Evolutionary conservation across 2,329 filamentous ascomycete genomes (phyloP).

Genomic region (Exophiala xenobiotica): DNA sequence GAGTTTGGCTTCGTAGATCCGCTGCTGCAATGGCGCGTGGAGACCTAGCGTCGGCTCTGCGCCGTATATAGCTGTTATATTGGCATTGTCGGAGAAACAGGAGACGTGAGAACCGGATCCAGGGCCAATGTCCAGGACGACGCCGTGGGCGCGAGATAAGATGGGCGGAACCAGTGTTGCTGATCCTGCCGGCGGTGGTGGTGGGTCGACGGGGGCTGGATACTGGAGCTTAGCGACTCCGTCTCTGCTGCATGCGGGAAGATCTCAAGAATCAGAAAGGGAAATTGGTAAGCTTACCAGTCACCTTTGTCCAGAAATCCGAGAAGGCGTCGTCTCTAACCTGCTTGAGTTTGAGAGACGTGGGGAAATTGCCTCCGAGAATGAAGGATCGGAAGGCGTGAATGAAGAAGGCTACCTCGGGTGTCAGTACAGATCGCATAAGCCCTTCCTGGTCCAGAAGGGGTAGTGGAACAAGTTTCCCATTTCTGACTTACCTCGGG

Average conservation of each 20-base stretch:
- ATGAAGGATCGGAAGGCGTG: too few relatives aligned
- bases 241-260: too few relatives aligned
- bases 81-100: conserved; percentile 42
- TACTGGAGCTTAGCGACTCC: background rate
- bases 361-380: too few relatives aligned
- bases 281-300: too few relatives aligned
- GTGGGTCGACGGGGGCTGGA: conserved; percentile 24
- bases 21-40: conserved; percentile 43
- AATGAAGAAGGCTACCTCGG: too few relatives aligned
- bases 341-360: too few relatives aligned
- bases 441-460: too few relatives aligned
- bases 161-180: conserved; percentile 43
- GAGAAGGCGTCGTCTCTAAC: too few relatives aligned
- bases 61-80: conserved; percentile 52
- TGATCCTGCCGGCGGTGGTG: conserved; percentile 33
- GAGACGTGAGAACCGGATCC: conserved; percentile 53
- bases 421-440: too few relatives aligned
- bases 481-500: conserved; percentile 11
- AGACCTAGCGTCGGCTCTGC: conserved; percentile 53
- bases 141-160: conserved; percentile 41
- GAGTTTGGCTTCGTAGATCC: conserved; percentile 33
- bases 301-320: too few relatives aligned
- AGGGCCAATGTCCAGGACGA: conserved; percentile 52
- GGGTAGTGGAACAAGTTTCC: too few relatives aligned
- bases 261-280: background rate